Evolutionary conservation across 192 early-diverging fungal species (phyloP).

Genomic region (Backusella macrospora): DNA sequence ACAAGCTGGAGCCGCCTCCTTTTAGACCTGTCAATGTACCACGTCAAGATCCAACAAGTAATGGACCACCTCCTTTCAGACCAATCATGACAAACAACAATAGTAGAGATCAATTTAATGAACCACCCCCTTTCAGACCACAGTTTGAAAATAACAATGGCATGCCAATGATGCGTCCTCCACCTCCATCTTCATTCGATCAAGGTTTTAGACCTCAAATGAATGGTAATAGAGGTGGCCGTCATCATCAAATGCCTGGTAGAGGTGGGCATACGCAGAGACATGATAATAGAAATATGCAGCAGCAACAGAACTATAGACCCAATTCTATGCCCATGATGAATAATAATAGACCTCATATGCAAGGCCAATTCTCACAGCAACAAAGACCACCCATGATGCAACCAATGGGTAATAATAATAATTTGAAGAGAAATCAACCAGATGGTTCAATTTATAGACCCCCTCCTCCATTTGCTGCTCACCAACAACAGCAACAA

Average conservation of each 20-base stretch:
- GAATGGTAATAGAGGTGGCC: background rate
- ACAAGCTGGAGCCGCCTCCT: constrained; percentile 37
- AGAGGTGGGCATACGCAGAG: background rate
- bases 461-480: constrained; percentile 26
- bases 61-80: constrained; percentile 32
- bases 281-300: constrained; percentile 7
- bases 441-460: constrained; percentile 21
- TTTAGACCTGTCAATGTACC: constrained; percentile 35
- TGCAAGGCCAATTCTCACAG: constrained; percentile 1
- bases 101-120: constrained; percentile 9
- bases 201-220: constrained; percentile 8
- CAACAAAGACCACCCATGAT: constrained; percentile 22
- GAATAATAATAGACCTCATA: constrained; percentile 8
- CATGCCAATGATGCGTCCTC: constrained; percentile 10
- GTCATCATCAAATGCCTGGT: background rate
- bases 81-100: background rate
- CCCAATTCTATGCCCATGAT: constrained; percentile 22
- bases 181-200: constrained; percentile 11
- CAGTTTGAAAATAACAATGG: background rate
- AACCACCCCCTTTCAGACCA: background rate
- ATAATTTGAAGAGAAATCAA: constrained; percentile 18
- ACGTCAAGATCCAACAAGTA: background rate
- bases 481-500: background rate
- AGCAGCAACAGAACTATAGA: constrained; percentile 17
- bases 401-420: constrained; percentile 11